phyloP scores from a whole-genome alignment of 2,329 filamentous ascomycete species.

The Mycosphaerelloides madeirae region DNA sequence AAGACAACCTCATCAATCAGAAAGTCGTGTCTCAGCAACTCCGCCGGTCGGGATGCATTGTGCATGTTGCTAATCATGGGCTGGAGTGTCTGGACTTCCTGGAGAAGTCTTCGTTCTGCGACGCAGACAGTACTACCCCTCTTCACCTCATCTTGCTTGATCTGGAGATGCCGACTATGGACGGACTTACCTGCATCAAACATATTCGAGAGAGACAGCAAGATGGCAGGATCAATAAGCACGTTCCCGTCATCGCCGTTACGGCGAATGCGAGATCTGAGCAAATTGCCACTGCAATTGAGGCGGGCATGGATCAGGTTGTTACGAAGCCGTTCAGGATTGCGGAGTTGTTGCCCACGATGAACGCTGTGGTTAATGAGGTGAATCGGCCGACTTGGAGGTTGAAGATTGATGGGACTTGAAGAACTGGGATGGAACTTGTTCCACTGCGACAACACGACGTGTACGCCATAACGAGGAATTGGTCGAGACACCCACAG shows the following conservation, averaged over 20 bases:
- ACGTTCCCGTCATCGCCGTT: conserved; percentile 32
- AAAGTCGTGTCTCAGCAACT: conserved; percentile 30
- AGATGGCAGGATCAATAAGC: conserved; percentile 35
- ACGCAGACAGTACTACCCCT: conserved; percentile 12
- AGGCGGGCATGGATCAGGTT: conserved; percentile 33
- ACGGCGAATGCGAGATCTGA: conserved; percentile 33
- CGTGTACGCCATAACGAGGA: no score
- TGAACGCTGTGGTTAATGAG: conserved; percentile 26
- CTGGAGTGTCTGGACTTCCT: conserved; percentile 30
- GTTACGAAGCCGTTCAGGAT: conserved; percentile 35
- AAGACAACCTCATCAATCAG: conserved; percentile 34
- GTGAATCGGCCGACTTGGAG: background rate
- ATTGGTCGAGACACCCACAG: no score
- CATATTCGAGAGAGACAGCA: conserved; percentile 28
- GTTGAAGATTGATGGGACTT: background rate
- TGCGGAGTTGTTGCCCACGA: conserved; percentile 32
- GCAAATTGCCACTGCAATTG: conserved; percentile 28
- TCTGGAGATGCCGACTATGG: conserved; percentile 34
- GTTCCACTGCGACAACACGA: no score
- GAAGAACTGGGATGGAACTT: background rate
- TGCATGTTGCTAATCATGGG: conserved; percentile 32
- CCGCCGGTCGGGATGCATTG: conserved; percentile 23
- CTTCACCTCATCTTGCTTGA: conserved; percentile 32
- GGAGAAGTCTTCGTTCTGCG: conserved; percentile 22
- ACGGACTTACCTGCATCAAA: conserved; percentile 29